Conservation (phyloP, 768 basidiomycete species). For the Boletus vinaceobasis region DNA sequence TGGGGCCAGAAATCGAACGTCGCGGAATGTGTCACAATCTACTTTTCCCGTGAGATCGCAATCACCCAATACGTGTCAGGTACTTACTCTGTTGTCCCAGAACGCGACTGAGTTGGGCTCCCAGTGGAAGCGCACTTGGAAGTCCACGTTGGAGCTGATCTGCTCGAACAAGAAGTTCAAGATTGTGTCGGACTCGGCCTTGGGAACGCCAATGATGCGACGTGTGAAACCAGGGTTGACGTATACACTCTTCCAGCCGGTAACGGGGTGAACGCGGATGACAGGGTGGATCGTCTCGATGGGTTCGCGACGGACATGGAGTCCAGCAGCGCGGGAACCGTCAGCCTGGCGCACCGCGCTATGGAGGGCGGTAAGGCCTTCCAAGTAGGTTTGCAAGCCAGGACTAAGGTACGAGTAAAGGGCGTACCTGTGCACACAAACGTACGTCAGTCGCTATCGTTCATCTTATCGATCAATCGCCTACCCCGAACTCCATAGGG, state of each 20-base stretch:
- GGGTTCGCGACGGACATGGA: constrained; percentile 64
- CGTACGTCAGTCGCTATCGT: constrained; percentile 3
- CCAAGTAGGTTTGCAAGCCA: constrained; percentile 71
- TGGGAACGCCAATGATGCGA: constrained; percentile 73
- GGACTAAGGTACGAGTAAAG: constrained; percentile 81
- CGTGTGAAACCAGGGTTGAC: constrained; percentile 85
- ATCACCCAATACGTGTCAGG: not conserved
- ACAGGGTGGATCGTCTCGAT: constrained; percentile 75
- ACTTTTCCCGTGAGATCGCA: not conserved
- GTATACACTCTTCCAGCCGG: constrained; percentile 81
- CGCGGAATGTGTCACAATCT: constrained; percentile 75
- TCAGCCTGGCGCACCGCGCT: constrained; percentile 77
- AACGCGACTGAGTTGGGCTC: constrained; percentile 73
- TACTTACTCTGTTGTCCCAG: constrained; percentile 78
- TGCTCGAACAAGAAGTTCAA: constrained; percentile 68
- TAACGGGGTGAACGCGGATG: constrained; percentile 80
- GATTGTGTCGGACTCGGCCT: constrained; percentile 76
- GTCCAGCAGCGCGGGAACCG: constrained; percentile 64
- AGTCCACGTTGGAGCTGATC: constrained; percentile 66
- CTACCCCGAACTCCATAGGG: constrained; percentile 77
- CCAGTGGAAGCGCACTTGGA: constrained; percentile 78
- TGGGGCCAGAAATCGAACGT: constrained; percentile 82
- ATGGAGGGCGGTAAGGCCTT: constrained; percentile 69
- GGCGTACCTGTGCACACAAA: constrained; percentile 50
- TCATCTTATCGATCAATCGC: constrained; percentile 13